phyloP scores from a whole-genome alignment of 1,284 basidiomycete genomes.

The Schizopora paradoxa region DNA sequence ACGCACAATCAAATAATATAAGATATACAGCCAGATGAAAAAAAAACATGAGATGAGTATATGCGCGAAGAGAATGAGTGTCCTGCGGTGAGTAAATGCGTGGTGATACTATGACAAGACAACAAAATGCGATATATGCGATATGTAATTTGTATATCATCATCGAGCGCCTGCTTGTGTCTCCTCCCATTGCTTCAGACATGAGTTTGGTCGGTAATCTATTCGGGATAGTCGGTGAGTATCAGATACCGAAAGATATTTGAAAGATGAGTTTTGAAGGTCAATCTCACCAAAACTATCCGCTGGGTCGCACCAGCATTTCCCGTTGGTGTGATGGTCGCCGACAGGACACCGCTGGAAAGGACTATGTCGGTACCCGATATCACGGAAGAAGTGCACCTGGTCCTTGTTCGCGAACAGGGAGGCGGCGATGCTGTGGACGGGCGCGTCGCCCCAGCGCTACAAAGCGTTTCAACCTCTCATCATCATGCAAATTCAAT shows the following conservation, averaged over 20 bases:
- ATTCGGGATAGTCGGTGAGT: conserved; percentile 23
- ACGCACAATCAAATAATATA: too few species aligned
- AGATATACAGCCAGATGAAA: too few species aligned
- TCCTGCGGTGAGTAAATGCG: too few species aligned
- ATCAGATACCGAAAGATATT: conserved; percentile 23
- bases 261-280: background rate
- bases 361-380: conserved; percentile 53
- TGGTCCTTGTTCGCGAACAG: conserved; percentile 67
- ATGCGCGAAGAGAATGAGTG: too few species aligned
- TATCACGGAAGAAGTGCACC: conserved; percentile 70
- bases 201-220: conserved; percentile 46
- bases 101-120: too few species aligned
- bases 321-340: conserved; percentile 39
- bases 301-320: conserved; percentile 44
- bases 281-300: conserved; percentile 44
- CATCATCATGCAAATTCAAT: background rate
- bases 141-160: too few species aligned
- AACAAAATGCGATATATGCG: too few species aligned
- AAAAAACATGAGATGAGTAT: too few species aligned
- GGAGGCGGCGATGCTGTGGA: conserved; percentile 77
- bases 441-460: conserved; percentile 85
- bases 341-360: conserved; percentile 61
- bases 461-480: too few species aligned
- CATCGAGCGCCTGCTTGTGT: conserved; percentile 5
- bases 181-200: conserved; percentile 24